These are phyloP conservation scores for Polysphondylium violaceum DNA, from an alignment of 78 protist genomes.

Conservation along the genomic window DNA sequence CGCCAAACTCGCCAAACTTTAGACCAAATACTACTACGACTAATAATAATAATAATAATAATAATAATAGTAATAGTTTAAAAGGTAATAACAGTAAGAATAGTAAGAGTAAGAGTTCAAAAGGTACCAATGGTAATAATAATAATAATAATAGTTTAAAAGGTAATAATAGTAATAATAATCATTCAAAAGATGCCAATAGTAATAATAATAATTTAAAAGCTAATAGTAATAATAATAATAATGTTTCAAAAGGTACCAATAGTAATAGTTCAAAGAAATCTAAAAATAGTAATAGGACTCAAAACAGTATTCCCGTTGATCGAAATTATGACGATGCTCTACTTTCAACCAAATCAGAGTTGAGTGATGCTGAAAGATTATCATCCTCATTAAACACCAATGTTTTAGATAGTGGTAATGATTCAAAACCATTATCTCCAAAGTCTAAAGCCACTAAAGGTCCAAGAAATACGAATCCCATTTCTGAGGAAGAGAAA, in stretches of 20 bases:
- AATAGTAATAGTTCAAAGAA: not conserved
- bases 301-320: too few species aligned
- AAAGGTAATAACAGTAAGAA: too few species aligned
- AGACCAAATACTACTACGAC: not conserved
- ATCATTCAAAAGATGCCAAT: not conserved
- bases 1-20: too few species aligned
- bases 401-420: not conserved
- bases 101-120: too few species aligned
- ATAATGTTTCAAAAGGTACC: not conserved
- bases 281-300: too few species aligned
- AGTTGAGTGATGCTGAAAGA: not conserved
- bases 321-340: not conserved
- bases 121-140: too few species aligned
- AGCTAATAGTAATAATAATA: not conserved
- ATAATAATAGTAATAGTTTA: too few species aligned
- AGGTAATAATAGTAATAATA: too few species aligned
- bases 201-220: not conserved
- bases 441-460: not conserved
- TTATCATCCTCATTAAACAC: not conserved
- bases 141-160: too few species aligned
- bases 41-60: too few species aligned
- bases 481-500: too few species aligned
- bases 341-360: not conserved
- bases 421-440: not conserved
- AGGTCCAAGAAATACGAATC: slow-evolving; percentile 39